Percentiles rank a stretch among this genome's conserved stretches.
Evolutionary conservation across 805 yeast species (phyloP).

Genomic region (Saccharomycodes ludwigii): DNA sequence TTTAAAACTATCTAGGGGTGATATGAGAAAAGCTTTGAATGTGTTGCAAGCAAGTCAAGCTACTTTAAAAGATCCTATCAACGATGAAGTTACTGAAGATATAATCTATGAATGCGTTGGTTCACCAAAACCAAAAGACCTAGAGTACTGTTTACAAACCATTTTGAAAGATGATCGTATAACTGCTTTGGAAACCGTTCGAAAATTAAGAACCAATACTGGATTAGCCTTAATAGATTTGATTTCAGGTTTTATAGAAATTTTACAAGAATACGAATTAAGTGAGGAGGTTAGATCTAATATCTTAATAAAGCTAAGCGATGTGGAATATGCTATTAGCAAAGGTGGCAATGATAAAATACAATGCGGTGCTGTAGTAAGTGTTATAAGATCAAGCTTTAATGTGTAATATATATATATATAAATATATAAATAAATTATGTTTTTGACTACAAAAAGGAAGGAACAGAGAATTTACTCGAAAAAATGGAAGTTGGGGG

Average conservation of each 20-base stretch:
- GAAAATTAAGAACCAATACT: slow-evolving; percentile 49
- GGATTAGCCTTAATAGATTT: slow-evolving; percentile 89
- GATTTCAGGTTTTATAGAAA: slow-evolving; percentile 61
- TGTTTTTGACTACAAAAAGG: too few relatives aligned
- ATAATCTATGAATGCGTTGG: slow-evolving; percentile 93
- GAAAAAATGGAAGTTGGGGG: too few relatives aligned
- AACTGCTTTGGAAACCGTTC: slow-evolving; percentile 55
- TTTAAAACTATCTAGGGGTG: slow-evolving; percentile 73
- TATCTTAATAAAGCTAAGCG: slow-evolving; percentile 62
- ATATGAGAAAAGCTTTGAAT: slow-evolving; percentile 90
- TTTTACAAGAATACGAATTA: slow-evolving; percentile 58
- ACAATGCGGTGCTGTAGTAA: slow-evolving; percentile 82
- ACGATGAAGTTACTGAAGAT: slow-evolving; percentile 48
- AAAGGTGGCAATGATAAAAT: slow-evolving; percentile 88
- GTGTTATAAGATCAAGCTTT: slow-evolving; percentile 51
- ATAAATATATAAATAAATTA: too few relatives aligned
- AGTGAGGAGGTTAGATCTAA: slow-evolving; percentile 38
- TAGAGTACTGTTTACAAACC: slow-evolving; percentile 62
- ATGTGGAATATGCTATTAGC: slow-evolving; percentile 82
- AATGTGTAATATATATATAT: too few relatives aligned
- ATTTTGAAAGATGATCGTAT: slow-evolving; percentile 84
- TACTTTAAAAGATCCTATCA: slow-evolving; percentile 38
- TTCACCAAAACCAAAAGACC: slow-evolving; percentile 82
- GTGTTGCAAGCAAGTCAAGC: slow-evolving; percentile 92
- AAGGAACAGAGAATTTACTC: too few relatives aligned